phyloP scores from a whole-genome alignment of 2,329 filamentous ascomycete species.

The Mariannaea elegans region DNA sequence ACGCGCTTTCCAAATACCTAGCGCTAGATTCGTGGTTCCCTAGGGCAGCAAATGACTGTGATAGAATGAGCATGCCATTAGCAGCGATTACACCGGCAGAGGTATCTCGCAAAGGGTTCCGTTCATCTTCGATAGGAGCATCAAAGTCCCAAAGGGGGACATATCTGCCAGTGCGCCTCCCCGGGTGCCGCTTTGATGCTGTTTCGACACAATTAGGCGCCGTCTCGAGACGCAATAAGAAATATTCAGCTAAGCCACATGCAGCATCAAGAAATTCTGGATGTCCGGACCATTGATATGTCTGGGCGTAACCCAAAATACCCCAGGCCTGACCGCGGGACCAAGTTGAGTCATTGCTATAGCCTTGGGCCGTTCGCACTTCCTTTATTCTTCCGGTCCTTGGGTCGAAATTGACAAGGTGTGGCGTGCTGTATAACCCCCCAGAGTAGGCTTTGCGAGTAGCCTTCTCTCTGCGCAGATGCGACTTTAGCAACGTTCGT shows the following conservation, averaged over 20 bases:
- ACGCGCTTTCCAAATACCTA: constrained; percentile 41
- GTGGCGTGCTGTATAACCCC: constrained; percentile 49
- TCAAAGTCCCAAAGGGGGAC: constrained; percentile 58
- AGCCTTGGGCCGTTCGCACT: constrained; percentile 59
- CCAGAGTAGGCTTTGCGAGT: constrained; percentile 12
- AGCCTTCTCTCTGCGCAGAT: constrained; percentile 16
- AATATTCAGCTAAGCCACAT: constrained; percentile 58
- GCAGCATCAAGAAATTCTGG: constrained; percentile 54
- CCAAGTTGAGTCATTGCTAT: constrained; percentile 57
- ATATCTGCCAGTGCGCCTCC: constrained; percentile 30
- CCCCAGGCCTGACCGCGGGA: constrained; percentile 62
- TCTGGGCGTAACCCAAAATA: constrained; percentile 59
- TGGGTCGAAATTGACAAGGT: constrained; percentile 60
- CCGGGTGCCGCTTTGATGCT: not conserved
- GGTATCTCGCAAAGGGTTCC: constrained; percentile 45
- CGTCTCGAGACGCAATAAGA: constrained; percentile 51
- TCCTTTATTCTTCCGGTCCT: constrained; percentile 52
- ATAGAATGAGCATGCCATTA: constrained; percentile 50
- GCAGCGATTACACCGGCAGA: constrained; percentile 51
- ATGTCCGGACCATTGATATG: constrained; percentile 58
- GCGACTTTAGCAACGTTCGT: constrained; percentile 48
- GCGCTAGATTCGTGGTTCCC: constrained; percentile 22
- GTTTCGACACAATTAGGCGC: constrained; percentile 42
- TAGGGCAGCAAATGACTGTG: constrained; percentile 41
- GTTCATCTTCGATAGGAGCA: constrained; percentile 49